These are phyloP conservation scores for Escallonia herrerae DNA, from an alignment of 129 eudicot genomes.

Conservation along the genomic window DNA sequence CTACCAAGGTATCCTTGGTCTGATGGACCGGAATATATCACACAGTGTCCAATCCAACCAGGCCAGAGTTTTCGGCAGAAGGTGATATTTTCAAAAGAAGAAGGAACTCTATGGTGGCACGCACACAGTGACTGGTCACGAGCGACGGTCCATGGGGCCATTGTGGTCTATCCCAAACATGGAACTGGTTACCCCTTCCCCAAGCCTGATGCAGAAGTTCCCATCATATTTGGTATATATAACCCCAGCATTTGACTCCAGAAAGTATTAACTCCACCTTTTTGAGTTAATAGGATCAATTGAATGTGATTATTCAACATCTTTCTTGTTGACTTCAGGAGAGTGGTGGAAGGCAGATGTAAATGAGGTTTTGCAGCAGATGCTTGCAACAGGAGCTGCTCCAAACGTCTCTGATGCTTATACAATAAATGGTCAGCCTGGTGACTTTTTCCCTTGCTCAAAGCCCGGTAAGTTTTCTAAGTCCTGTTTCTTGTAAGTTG, in stretches of 20 bases:
- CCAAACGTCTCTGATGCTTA: constrained; percentile 60
- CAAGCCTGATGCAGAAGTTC: constrained; percentile 42
- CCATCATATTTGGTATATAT: constrained; percentile 39
- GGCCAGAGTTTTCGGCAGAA: constrained; percentile 39
- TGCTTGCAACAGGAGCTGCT: constrained; percentile 41
- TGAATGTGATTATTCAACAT: background rate
- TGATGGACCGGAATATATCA: constrained; percentile 64
- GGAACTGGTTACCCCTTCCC: constrained; percentile 49
- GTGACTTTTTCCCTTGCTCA: constrained; percentile 59
- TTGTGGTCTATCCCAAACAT: constrained; percentile 32
- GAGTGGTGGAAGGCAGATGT: constrained; percentile 75
- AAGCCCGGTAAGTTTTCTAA: constrained; percentile 23
- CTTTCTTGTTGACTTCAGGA: constrained; percentile 20
- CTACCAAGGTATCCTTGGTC: constrained; percentile 70
- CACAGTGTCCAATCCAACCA: constrained; percentile 68
- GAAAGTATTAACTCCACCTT: background rate
- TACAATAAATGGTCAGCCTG: constrained; percentile 73
- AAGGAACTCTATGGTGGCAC: constrained; percentile 81
- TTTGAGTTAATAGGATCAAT: background rate
- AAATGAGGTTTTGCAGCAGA: constrained; percentile 23
- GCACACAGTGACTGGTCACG: constrained; percentile 81
- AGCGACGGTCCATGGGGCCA: constrained; percentile 65
- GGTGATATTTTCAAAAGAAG: constrained; percentile 51
- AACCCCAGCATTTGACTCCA: too few species aligned
- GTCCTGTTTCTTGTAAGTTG: background rate